These are phyloP conservation scores for Vicia villosa DNA, from an alignment of 306 rosid genomes.

Conservation along the genomic window DNA sequence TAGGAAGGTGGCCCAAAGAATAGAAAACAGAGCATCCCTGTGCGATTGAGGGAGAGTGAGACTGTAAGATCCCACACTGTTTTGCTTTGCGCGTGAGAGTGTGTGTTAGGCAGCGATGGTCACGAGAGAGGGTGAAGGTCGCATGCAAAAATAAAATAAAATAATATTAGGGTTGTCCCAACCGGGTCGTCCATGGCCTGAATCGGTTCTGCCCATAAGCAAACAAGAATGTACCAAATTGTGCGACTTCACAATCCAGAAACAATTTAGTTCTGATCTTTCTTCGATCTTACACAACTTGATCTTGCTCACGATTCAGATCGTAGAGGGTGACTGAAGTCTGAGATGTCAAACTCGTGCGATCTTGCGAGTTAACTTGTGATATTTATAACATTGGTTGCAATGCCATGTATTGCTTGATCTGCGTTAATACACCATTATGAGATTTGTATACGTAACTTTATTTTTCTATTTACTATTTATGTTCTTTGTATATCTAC, in stretches of 20 bases:
- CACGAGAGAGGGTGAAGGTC: background rate
- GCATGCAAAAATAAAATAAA: background rate
- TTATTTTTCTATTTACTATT: background rate
- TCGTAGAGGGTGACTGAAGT: background rate
- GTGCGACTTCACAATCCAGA: background rate
- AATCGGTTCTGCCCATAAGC: background rate
- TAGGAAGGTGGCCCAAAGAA: background rate
- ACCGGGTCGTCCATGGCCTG: too few relatives aligned
- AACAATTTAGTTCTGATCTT: background rate
- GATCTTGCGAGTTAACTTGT: background rate
- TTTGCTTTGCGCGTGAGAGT: background rate
- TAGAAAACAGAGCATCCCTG: background rate
- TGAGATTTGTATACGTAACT: background rate
- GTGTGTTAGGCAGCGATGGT: background rate
- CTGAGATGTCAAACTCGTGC: background rate
- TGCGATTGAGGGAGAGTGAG: background rate
- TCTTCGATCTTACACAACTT: background rate
- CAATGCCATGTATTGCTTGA: slow-evolving; percentile 21
- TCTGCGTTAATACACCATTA: slow-evolving; percentile 7
- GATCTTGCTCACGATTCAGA: background rate
- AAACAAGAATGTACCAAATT: background rate
- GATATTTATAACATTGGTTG: background rate
- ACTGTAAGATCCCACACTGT: background rate
- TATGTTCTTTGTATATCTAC: background rate
- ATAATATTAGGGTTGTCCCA: background rate